Evolutionary conservation across 2,329 filamentous ascomycete genomes (phyloP).

Genomic region (Trichoderma hamatum): DNA sequence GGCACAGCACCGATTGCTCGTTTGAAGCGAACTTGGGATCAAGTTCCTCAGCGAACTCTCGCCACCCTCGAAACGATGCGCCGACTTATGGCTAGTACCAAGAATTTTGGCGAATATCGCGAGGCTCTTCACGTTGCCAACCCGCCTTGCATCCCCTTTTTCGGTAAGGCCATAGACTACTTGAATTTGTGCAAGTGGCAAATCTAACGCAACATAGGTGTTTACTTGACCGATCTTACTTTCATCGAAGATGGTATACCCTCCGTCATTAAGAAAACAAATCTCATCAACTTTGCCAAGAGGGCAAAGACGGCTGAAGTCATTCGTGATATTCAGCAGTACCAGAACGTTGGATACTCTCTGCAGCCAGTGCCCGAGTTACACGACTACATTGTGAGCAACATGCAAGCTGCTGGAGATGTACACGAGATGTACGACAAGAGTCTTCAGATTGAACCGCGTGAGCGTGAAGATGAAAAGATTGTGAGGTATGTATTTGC

Average conservation of each 20-base stretch:
- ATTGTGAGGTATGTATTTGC: slow-evolving; percentile 82
- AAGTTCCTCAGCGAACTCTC: slow-evolving; percentile 84
- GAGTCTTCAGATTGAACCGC: slow-evolving; percentile 88
- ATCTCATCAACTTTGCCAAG: slow-evolving; percentile 98
- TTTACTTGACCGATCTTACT: slow-evolving; percentile 94
- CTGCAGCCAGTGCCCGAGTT: slow-evolving; percentile 87
- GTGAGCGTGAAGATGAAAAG: slow-evolving; percentile 98
- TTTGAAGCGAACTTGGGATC: slow-evolving; percentile 89
- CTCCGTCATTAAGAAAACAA: slow-evolving; percentile 92
- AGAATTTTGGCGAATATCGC: slow-evolving; percentile 97
- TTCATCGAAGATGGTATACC: slow-evolving; percentile 99
- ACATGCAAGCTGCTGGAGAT: slow-evolving; percentile 93
- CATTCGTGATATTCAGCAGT: slow-evolving; percentile 97
- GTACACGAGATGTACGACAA: slow-evolving; percentile 99
- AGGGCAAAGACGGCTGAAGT: slow-evolving; percentile 97
- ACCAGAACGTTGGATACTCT: slow-evolving; percentile 96
- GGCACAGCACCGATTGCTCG: slow-evolving; percentile 94
- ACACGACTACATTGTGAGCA: slow-evolving; percentile 94
- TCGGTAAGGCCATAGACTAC: slow-evolving; percentile 63
- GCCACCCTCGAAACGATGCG: slow-evolving; percentile 86
- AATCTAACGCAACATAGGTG: slow-evolving; percentile 59
- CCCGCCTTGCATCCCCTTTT: slow-evolving; percentile 96
- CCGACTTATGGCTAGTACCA: slow-evolving; percentile 92
- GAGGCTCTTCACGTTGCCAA: slow-evolving; percentile 91
- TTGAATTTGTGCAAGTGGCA: background rate